Evolutionary conservation across 176 grass and related monocot species (phyloP), one percentile per base, ranked within the genome.

Genomic region (Guadua angustifolia): DNA sequence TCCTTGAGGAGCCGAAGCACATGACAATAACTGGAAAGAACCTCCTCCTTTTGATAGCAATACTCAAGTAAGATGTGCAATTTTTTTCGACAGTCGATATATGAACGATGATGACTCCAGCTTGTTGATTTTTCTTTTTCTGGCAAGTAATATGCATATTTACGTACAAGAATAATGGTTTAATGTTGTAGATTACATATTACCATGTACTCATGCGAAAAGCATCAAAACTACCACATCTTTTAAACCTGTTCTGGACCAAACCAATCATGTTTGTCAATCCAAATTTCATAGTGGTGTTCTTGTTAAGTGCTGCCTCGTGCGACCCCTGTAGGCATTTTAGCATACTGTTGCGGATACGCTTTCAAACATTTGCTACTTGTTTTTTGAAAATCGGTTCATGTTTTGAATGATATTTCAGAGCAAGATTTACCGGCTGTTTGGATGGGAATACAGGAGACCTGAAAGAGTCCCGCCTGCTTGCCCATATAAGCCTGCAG

Each of bases 361-460:
- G 18, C 22, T 75, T 38, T 19, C 33, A 50, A 21, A 29, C 13
- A 47, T 38, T 16, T 39, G 11, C 56, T 78, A n/a, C 35, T 25
- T 59, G 50, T 25, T 35, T 45, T 78, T 15, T 83, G 47, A 62
- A 74, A 44, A 12, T 16, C 65, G 21, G 66, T 29, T 44, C 15
- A 5, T 73, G 9, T 24, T 47, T 79, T 13, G 29, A 0, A 5
- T 46, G 15, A 18, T 18, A 2, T 77, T 76, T 40, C 89, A 99
- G 93, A 74, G 91, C 56, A 99, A 94, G 86, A 78, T 99, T 11
- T 99, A 99, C 78, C 40, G 77, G 43, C 71, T 99, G 77, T 87
- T 99, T 75, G 96, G 96, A 69, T 99, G 96, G 93, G 96, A 99
- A 61, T 95, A 95, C 86, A 90, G 81, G 89, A 99, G 86, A 68